Conservation (phyloP, 1,139 yeast species). For the Hyphopichia burtonii region DNA sequence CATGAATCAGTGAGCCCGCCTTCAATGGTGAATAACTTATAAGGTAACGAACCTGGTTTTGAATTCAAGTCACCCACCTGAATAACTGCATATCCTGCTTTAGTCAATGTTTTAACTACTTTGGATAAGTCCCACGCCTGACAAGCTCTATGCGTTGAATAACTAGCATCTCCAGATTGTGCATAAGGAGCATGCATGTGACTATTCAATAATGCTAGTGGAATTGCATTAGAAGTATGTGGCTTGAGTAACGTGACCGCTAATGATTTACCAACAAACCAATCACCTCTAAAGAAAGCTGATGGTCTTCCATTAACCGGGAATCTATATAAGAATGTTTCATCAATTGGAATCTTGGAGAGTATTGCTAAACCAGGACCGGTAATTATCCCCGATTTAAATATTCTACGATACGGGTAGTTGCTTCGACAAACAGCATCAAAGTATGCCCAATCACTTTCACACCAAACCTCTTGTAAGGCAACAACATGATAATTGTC, state of each 20-base stretch:
- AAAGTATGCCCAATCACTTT: conserved; percentile 75
- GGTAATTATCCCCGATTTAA: conserved; percentile 78
- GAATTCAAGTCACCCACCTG: conserved; percentile 94
- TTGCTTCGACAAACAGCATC: conserved; percentile 39
- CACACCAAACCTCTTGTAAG: conserved; percentile 90
- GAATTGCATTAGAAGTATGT: conserved; percentile 42
- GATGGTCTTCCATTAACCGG: conserved; percentile 94
- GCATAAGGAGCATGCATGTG: conserved; percentile 99
- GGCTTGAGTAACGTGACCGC: conserved; percentile 72
- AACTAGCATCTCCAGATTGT: conserved; percentile 78
- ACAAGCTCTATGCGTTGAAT: conserved; percentile 84
- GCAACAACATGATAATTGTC: conserved; percentile 79
- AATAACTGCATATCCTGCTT: conserved; percentile 80
- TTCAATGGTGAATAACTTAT: conserved; percentile 66
- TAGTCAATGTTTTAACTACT: conserved; percentile 57
- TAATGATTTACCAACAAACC: conserved; percentile 93
- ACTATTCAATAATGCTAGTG: conserved; percentile 78
- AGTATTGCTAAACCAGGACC: conserved; percentile 93
- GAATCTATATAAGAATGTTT: conserved; percentile 76
- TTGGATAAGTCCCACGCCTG: conserved; percentile 96
- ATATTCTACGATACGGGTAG: conserved; percentile 68
- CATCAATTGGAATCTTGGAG: conserved; percentile 79
- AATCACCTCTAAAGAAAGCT: conserved; percentile 93
- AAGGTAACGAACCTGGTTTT: conserved; percentile 81
- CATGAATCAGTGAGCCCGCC: conserved; percentile 81